Evolutionary conservation across 2,329 filamentous ascomycete species (phyloP).

Genomic region (Ascochyta pisi): DNA sequence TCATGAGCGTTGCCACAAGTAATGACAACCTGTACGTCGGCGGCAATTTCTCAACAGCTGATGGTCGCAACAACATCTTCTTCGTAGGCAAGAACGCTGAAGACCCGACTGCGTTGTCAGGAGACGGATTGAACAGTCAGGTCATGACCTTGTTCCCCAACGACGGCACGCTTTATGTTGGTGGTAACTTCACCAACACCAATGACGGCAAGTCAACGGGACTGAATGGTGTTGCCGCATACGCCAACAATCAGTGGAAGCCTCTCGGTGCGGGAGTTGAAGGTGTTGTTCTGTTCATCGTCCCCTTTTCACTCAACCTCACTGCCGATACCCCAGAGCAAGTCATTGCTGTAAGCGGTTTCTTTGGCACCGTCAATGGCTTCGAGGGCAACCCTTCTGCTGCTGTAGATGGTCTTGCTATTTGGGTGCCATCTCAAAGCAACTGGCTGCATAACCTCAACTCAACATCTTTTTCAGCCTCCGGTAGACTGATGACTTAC

Average conservation of each 20-base stretch:
- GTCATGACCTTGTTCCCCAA: constrained; percentile 76
- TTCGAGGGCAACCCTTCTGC: constrained; percentile 70
- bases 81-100: constrained; percentile 65
- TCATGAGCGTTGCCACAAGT: constrained; percentile 72
- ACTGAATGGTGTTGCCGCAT: constrained; percentile 78
- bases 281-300: constrained; percentile 75
- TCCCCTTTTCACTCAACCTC: constrained; percentile 80
- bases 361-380: constrained; percentile 74
- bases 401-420: constrained; percentile 75
- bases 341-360: constrained; percentile 79
- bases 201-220: constrained; percentile 66
- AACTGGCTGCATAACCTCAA: constrained; percentile 88
- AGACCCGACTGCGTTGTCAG: constrained; percentile 67
- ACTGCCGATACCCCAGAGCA: constrained; percentile 71
- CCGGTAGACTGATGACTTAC: constrained; percentile 75
- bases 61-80: constrained; percentile 75
- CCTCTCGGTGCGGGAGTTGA: constrained; percentile 86
- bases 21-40: constrained; percentile 72
- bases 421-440: constrained; percentile 85
- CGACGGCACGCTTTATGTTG: constrained; percentile 71
- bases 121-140: constrained; percentile 78
- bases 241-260: constrained; percentile 73
- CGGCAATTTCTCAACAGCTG: constrained; percentile 77
- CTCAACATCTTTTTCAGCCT: constrained; percentile 68
- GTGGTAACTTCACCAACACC: constrained; percentile 83